Percentiles rank a stretch among this genome's conserved stretches.
phyloP scores from a whole-genome alignment of 768 basidiomycete genomes.

The Kwoniella sp. region DNA sequence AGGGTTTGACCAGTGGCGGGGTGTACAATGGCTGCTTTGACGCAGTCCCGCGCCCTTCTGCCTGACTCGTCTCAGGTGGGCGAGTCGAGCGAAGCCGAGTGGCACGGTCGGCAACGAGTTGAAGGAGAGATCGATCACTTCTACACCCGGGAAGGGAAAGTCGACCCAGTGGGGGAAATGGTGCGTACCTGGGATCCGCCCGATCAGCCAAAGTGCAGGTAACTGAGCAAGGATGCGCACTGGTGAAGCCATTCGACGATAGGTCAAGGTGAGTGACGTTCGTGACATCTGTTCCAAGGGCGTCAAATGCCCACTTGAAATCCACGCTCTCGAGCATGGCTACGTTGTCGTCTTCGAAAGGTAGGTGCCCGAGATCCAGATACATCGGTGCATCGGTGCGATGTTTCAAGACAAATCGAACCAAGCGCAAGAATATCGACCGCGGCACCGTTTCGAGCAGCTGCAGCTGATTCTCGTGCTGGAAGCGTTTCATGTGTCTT shows the following conservation, averaged over 20 bases:
- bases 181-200: neutral
- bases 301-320: neutral
- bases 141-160: slow-evolving; percentile 6
- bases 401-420: neutral
- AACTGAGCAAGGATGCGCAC: neutral
- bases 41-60: neutral
- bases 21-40: neutral
- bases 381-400: neutral
- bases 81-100: slow-evolving; percentile 1
- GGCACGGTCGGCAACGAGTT: slow-evolving; percentile 9
- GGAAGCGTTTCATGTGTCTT: neutral
- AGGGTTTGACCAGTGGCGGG: neutral
- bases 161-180: neutral
- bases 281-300: neutral
- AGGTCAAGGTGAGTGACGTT: slow-evolving; percentile 6
- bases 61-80: neutral
- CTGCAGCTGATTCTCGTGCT: neutral
- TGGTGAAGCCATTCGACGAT: slow-evolving; percentile 3
- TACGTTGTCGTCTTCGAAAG: neutral
- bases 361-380: slow-evolving; percentile 7
- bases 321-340: neutral
- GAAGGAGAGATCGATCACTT: slow-evolving; percentile 5
- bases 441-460: neutral
- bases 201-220: neutral
- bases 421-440: slow-evolving; percentile 1